phyloP scores from a whole-genome alignment of 108 stramenopile species.

The Poteriospumella lacustris region DNA sequence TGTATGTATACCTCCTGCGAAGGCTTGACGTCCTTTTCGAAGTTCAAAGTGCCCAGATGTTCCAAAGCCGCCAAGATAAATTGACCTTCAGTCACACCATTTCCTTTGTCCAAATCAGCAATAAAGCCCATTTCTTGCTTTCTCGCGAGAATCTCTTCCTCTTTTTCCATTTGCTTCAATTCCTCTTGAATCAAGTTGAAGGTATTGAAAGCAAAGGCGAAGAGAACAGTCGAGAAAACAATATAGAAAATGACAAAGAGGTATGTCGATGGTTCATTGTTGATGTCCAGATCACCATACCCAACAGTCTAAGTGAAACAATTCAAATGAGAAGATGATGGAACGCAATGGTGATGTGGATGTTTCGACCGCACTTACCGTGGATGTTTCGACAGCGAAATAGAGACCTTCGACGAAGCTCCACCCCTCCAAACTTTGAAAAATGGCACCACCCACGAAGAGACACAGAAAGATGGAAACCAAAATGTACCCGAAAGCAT shows the following conservation, averaged over 20 bases:
- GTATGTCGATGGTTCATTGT: background rate
- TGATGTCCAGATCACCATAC: background rate
- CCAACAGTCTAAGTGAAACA: background rate
- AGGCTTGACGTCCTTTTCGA: no score
- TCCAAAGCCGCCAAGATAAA: no score
- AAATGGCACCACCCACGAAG: background rate
- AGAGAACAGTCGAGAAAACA: background rate
- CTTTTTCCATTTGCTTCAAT: background rate
- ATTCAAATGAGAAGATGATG: background rate
- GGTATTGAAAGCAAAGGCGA: background rate
- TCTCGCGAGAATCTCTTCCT: background rate
- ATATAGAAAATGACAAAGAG: conserved; percentile 1
- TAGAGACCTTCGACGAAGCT: background rate
- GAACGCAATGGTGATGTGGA: background rate
- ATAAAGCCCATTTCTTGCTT: background rate
- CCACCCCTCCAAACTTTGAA: background rate
- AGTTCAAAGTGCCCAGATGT: no score
- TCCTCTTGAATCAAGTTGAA: background rate
- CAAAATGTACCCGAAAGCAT: no score
- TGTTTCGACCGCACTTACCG: background rate
- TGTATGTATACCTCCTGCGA: no score
- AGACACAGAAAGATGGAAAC: background rate
- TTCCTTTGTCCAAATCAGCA: background rate
- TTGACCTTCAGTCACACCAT: no score
- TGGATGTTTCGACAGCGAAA: background rate